Percentiles rank a stretch among this genome's conserved stretches.
phyloP scores from a whole-genome alignment of 2,329 filamentous ascomycete species.

The Cytospora mali region DNA sequence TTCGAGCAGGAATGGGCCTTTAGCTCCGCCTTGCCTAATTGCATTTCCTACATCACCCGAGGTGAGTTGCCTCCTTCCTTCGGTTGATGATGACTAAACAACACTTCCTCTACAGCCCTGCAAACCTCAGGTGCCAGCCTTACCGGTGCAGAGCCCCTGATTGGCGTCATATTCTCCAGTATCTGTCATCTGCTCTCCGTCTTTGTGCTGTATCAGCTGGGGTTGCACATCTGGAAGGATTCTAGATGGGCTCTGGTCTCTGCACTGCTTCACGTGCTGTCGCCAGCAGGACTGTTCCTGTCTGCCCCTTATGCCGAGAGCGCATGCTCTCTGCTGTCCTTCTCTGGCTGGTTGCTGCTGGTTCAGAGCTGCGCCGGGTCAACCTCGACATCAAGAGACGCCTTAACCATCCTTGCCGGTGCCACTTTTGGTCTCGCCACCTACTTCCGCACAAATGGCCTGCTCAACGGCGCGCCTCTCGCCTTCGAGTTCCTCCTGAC shows the following conservation, averaged over 20 bases:
- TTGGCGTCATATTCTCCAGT: constrained; percentile 71
- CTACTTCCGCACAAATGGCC: constrained; percentile 79
- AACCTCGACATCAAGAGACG: constrained; percentile 43
- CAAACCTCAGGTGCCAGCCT: not conserved
- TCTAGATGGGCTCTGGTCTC: constrained; percentile 66
- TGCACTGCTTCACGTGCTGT: constrained; percentile 76
- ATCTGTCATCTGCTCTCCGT: constrained; percentile 76
- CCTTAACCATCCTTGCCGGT: constrained; percentile 63
- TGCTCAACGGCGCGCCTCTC: constrained; percentile 79
- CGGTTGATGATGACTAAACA: constrained; percentile 16
- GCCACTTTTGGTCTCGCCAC: constrained; percentile 72
- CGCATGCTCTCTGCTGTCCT: constrained; percentile 75
- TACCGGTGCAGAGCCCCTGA: constrained; percentile 44
- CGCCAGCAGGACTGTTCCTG: constrained; percentile 86
- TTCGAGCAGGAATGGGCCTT: constrained; percentile 90
- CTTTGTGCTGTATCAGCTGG: constrained; percentile 70
- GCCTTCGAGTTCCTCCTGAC: constrained; percentile 58
- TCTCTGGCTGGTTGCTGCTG: constrained; percentile 73
- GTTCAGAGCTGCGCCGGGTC: constrained; percentile 49
- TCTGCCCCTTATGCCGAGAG: constrained; percentile 85
- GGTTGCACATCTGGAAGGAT: constrained; percentile 55
- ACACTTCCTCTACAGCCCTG: constrained; percentile 20
- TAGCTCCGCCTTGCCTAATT: constrained; percentile 52
- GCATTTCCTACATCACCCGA: constrained; percentile 41
- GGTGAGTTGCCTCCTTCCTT: constrained; percentile 10